Evolutionary conservation across 2,329 filamentous ascomycete genomes (phyloP), one percentile per base, ranked within the genome.

Genomic region (Truncatella angustata): DNA sequence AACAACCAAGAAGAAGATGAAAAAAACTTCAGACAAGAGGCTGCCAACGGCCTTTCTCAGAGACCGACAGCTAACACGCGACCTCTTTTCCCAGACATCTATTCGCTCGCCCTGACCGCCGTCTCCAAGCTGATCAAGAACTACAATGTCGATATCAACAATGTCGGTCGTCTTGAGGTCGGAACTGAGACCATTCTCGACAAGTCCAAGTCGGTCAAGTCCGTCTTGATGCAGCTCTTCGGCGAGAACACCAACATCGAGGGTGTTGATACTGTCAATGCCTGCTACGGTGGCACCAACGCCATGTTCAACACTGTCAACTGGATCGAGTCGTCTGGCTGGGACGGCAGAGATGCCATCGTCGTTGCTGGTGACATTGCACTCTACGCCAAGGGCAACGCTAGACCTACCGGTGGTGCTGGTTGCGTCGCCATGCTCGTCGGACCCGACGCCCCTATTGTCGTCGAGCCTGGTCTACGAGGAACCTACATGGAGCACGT

Each of bases 201-300:
- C 81, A 93, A 93, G 79, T 92, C 89, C 69, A 93, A 93, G 81
- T 92, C 89, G 42, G 89, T 92, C 76, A 93, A 93, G 82, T 87
- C 88, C 26, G 88, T 93, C 56, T 76, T 93, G 59, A 93, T 93
- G 89, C 89, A 92, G 78, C 80, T 93, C 42, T 91, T 93, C 63
- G 82, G 86, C 66, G 86, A 88, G 63, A 93, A 93, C 78, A 88
- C 85, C 75, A 91, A 88, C 76, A 77, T 93, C 55, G 89, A 93
- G 76, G 89, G 89, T 70, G 81, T 92, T 48, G 89, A 93, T 73
- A 91, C 86, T 52, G 73, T 92, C 70, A 93, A 93, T 69, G 89
- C 89, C 59, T 93, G 89, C 81, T 93, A 93, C 72, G 89, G 89
- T 64, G 89, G 89, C 60, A 93, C 89, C 72, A 92, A 91, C 65